phyloP scores from a whole-genome alignment of 768 basidiomycete genomes.

The Rhodosporidiobolus odoratus region DNA sequence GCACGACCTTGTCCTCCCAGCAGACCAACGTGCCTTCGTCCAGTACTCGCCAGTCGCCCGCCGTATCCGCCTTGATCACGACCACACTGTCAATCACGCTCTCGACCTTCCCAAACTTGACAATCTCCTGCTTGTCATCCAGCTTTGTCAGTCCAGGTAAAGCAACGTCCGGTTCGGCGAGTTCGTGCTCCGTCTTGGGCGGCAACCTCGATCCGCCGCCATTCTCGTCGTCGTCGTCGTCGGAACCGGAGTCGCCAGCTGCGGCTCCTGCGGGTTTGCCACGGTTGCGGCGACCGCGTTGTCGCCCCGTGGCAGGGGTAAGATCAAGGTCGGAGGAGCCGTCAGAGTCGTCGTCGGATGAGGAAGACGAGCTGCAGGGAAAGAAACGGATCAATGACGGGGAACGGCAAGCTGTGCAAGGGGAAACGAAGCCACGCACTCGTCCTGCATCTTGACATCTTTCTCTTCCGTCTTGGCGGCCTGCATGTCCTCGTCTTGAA shows the following conservation, averaged over 20 bases:
- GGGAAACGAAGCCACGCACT: neutral
- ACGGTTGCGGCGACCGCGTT: slow-evolving; percentile 7
- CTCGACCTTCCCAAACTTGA: slow-evolving; percentile 71
- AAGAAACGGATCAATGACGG: neutral
- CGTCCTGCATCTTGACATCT: slow-evolving; percentile 18
- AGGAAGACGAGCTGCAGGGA: slow-evolving; percentile 2
- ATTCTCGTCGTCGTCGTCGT: slow-evolving; percentile 29
- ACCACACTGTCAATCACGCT: slow-evolving; percentile 66
- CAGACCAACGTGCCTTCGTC: slow-evolving; percentile 88
- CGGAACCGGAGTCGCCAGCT: neutral
- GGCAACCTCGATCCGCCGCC: slow-evolving; percentile 10
- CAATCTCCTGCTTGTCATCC: slow-evolving; percentile 60
- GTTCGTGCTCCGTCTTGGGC: slow-evolving; percentile 46
- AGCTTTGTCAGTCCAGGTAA: slow-evolving; percentile 64
- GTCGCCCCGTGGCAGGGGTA: neutral
- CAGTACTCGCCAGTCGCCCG: slow-evolving; percentile 61
- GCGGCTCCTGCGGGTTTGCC: neutral
- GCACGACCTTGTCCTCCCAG: slow-evolving; percentile 78
- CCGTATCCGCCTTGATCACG: slow-evolving; percentile 62
- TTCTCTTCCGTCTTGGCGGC: neutral
- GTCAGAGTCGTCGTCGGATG: slow-evolving; percentile 26
- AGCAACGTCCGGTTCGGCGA: slow-evolving; percentile 47
- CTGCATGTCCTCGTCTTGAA: neutral
- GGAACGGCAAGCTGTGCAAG: neutral
- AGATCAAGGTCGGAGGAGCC: slow-evolving; percentile 9